Evolutionary conservation across 352 stramenopile species (phyloP).

Genomic region (Hyaloperonospora brassicae): DNA sequence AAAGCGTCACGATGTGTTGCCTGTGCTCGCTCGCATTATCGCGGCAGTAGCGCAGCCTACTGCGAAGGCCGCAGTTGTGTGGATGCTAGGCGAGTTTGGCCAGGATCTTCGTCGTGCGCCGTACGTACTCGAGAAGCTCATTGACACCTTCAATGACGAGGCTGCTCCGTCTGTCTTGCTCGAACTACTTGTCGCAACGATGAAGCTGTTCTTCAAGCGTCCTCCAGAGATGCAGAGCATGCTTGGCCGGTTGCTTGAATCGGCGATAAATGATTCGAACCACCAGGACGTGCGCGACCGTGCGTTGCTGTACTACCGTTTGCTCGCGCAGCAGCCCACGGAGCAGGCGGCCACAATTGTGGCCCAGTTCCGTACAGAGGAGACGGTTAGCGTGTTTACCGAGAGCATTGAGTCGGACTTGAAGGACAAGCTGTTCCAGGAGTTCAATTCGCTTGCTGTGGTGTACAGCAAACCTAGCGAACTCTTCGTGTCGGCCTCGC

Average conservation of each 20-base stretch:
- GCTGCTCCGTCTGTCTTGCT: constrained; percentile 86
- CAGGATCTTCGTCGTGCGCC: constrained; percentile 88
- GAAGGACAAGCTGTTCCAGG: constrained; percentile 85
- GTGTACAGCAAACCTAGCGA: constrained; percentile 95
- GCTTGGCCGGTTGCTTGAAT: constrained; percentile 91
- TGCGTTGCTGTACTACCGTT: constrained; percentile 95
- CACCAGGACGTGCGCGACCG: constrained; percentile 95
- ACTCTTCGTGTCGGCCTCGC: constrained; percentile 89
- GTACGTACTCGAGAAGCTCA: constrained; percentile 95
- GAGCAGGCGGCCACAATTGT: constrained; percentile 88
- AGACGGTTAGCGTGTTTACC: constrained; percentile 81
- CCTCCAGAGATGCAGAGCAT: constrained; percentile 96
- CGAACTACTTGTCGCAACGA: constrained; percentile 90
- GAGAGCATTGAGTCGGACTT: constrained; percentile 82
- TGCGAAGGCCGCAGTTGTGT: constrained; percentile 93
- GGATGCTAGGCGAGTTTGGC: constrained; percentile 95
- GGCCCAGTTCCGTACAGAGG: constrained; percentile 57
- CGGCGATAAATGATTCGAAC: constrained; percentile 92
- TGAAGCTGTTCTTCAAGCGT: constrained; percentile 98
- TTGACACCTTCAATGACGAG: constrained; percentile 90
- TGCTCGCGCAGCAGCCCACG: constrained; percentile 89
- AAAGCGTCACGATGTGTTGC: constrained; percentile 88
- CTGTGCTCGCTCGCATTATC: constrained; percentile 73
- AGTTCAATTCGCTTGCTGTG: constrained; percentile 98
- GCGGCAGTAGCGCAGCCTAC: constrained; percentile 56